phyloP scores from a whole-genome alignment of 2,329 filamentous ascomycete genomes.

The Fusarium nanum region DNA sequence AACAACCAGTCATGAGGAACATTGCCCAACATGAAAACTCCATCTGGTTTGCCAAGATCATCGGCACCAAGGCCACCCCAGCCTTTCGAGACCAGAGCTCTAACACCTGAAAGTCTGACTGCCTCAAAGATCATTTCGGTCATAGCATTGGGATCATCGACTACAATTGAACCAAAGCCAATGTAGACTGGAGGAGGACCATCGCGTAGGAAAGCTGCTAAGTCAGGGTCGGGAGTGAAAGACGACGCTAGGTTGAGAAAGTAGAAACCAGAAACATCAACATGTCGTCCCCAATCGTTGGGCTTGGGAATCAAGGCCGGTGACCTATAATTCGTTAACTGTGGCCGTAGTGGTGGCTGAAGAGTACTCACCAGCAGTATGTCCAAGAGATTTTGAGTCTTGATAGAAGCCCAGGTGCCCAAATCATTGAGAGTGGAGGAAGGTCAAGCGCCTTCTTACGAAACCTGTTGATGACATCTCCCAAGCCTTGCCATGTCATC shows the following conservation, averaged over 20 bases:
- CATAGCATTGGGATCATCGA: slow-evolving; percentile 78
- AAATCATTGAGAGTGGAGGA: slow-evolving; percentile 81
- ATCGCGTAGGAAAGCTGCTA: slow-evolving; percentile 73
- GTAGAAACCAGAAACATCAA: slow-evolving; percentile 81
- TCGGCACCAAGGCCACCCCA: slow-evolving; percentile 88
- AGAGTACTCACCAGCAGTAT: slow-evolving; percentile 77
- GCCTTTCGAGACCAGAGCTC: slow-evolving; percentile 85
- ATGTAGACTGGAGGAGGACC: slow-evolving; percentile 83
- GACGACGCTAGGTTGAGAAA: slow-evolving; percentile 76
- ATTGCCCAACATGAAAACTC: slow-evolving; percentile 86
- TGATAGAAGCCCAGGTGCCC: slow-evolving; percentile 82
- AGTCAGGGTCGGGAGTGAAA: slow-evolving; percentile 73
- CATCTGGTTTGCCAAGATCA: slow-evolving; percentile 74
- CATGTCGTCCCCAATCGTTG: slow-evolving; percentile 77
- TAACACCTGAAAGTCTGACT: slow-evolving; percentile 72
- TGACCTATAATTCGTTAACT: slow-evolving; percentile 58
- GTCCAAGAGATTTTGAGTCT: slow-evolving; percentile 84
- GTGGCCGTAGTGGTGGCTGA: too few species aligned
- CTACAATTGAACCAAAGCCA: slow-evolving; percentile 85
- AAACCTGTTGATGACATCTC: slow-evolving; percentile 91
- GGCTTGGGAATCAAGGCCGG: slow-evolving; percentile 83
- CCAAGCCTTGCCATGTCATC: slow-evolving; percentile 92
- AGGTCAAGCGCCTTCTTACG: slow-evolving; percentile 79
- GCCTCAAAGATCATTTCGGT: slow-evolving; percentile 80
- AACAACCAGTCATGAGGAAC: slow-evolving; percentile 93